Base-by-base conservation (phyloP, 352 stramenopile species). In the Phytophthora pisi region DNA sequence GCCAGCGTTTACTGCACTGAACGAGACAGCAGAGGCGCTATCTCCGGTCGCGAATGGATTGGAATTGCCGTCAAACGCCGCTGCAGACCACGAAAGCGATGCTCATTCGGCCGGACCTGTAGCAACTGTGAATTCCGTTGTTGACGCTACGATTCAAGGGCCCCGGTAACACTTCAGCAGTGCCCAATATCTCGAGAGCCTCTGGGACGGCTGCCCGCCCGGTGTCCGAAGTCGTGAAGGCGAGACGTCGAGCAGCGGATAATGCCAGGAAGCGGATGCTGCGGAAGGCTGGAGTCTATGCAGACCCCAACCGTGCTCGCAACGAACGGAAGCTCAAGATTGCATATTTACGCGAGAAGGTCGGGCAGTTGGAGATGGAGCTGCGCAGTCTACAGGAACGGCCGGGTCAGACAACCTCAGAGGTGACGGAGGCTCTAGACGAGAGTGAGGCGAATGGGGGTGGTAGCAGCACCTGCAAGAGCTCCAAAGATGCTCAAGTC, bases 281-380 rank as follows among this genome's bases (percentile, higher is more conserved):
- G 31, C 51, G 52, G 23, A 74, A 61, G 24, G 58, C 57, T 40
- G 46, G 55, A 16, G 36, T 64, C 11, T 74, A 69, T 16, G 53
- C 18, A 23, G 53, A 74, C 47, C 67, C 70, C 34, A 77, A 77
- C 49, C 65, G 60, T 51, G 65, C 70, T 23, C 60, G 70, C 40
- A 67, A 74, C 49, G 65, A 77, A 43, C 70, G 70, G 36, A 74
- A 72, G 30, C 61, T 79, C 51, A 72, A 82, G 62, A 73, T 86
- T 46, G 24, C 67, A 6, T 68, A 68, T 26, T 20, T 68, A 15
- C 20, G 43, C 6, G 52, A 68, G 26, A 68, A 69, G 38, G 55
- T 69, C 9, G 54, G 63, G n/a, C 55, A 70, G 15, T 36, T 70
- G 20, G 63, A 70, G 40, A 42, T 20, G 3, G 47, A 60, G 23